Conservation (phyloP, 768 basidiomycete species). For the Mycena leptocephala region DNA sequence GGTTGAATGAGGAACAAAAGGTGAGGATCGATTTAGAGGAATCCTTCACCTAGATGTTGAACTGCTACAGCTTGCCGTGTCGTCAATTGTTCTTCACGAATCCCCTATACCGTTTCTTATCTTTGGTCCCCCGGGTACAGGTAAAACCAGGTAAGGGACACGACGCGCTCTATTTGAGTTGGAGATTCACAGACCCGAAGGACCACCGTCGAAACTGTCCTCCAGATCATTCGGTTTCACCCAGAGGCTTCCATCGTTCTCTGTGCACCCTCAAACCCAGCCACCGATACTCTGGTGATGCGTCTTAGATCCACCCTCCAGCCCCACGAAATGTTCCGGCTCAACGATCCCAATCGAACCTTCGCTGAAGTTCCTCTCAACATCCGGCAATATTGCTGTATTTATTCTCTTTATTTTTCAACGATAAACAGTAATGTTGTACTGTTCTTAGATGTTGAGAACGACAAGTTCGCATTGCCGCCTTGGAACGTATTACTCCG, state of each 20-base stretch:
- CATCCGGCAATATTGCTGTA: conserved; percentile 67
- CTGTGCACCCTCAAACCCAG: conserved; percentile 68
- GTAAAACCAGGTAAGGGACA: conserved; percentile 62
- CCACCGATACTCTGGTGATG: conserved; percentile 64
- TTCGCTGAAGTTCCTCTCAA: conserved; percentile 65
- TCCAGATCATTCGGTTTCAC: conserved; percentile 65
- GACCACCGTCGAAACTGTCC: conserved; percentile 65
- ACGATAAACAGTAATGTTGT: neutral
- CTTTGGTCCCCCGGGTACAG: conserved; percentile 67
- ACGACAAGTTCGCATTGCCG: conserved; percentile 63
- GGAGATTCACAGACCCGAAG: conserved; percentile 40
- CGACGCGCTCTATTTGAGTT: neutral
- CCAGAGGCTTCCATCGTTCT: conserved; percentile 65
- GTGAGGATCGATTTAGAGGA: conserved; percentile 42
- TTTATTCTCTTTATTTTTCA: conserved; percentile 31
- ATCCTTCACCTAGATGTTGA: neutral
- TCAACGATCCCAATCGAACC: conserved; percentile 66
- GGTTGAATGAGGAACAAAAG: conserved; percentile 64
- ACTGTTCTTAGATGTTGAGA: conserved; percentile 56
- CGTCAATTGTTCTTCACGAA: conserved; percentile 59
- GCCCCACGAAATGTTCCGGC: conserved; percentile 62
- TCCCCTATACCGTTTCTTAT: conserved; percentile 66
- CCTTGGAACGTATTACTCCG: conserved; percentile 63
- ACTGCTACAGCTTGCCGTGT: conserved; percentile 56
- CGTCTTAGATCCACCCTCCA: conserved; percentile 56